Evolutionary conservation across 495 filamentous ascomycete genomes (phyloP).

Genomic region (Penicillium arizonense): DNA sequence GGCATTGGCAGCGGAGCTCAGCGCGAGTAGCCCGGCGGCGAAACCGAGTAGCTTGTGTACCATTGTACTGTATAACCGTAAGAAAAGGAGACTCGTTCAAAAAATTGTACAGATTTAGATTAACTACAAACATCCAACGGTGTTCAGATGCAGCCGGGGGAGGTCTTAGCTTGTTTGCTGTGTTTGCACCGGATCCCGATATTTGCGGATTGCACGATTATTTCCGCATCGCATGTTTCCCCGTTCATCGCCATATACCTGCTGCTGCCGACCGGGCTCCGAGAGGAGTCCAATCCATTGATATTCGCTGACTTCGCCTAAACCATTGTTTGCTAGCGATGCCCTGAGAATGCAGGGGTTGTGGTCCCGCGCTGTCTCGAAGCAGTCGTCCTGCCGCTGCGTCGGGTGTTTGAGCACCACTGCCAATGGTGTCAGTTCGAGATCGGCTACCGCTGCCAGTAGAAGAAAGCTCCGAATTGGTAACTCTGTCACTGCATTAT

Average conservation of each 20-base stretch:
- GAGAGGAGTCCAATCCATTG: conserved; percentile 15
- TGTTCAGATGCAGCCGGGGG: conserved; percentile 16
- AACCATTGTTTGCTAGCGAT: conserved; percentile 22
- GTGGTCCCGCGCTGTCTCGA: conserved; percentile 67
- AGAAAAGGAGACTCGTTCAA: conserved; percentile 1
- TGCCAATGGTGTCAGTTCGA: conserved; percentile 48
- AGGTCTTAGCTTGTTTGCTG: conserved; percentile 31
- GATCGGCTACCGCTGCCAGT: conserved; percentile 52
- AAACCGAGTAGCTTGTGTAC: conserved; percentile 33
- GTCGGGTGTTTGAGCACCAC: conserved; percentile 58
- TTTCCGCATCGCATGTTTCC: conserved; percentile 13
- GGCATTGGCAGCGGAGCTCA: conserved; percentile 54
- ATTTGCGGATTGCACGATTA: conserved; percentile 20
- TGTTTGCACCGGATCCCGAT: conserved; percentile 33
- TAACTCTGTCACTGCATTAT: conserved; percentile 67
- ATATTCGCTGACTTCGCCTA: not conserved
- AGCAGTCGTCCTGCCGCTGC: conserved; percentile 61
- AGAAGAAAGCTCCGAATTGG: conserved; percentile 51
- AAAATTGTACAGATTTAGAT: conserved; percentile 1
- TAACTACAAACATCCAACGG: conserved; percentile 4
- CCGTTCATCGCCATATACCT: conserved; percentile 10
- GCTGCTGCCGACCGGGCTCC: conserved; percentile 18
- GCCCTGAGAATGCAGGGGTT: conserved; percentile 63
- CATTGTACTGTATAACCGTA: conserved; percentile 30
- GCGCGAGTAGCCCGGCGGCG: conserved; percentile 36